Evolutionary conservation across 345 rosid species (phyloP), one percentile per base, ranked within the genome.

Genomic region (Barbarea vulgaris): DNA sequence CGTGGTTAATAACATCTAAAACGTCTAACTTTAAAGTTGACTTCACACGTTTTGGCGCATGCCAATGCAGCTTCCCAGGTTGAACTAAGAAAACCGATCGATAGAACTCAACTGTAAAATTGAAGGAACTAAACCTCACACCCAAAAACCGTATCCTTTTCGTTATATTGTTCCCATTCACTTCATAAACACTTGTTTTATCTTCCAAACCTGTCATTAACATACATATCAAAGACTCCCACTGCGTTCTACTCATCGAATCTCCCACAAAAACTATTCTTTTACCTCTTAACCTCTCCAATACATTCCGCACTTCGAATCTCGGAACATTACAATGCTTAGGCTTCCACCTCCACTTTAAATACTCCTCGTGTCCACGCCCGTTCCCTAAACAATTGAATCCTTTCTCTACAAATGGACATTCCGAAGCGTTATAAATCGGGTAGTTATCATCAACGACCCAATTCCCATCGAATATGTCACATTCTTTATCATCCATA

Each of bases 181-280:
- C 85, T 84, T 93, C 96, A 79, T 89, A 91, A 69, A 89, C 96
- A 80, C 87, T 88, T 46, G 55, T 79, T 91, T 87, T 91, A 77
- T 91, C 96, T 64, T 88, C 90, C 58, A 91, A 78, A 9, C 96
- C 94, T 2, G 90, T 85, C 91, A 89, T 88, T 25, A 93, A 88
- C 80, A 93, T 86, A 77, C 98, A 93, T 74, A 93, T 83, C 60
- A 91, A 75, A 6, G 98, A 93, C 78, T 93, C 97, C 98, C 96
- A 91, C 52, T 89, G 97, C 1, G 94, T 88, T 69, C 97, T 87
- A 76, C 94, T 86, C 93, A 91, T 87, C 0, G 95, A 93, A 78
- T 93, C 98, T 7, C 97, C 97, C 34, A 93, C 91, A 73, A 91
- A 93, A 37, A 89, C 97, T 52, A 93, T 67, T 82, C 97, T 84